Conservation (phyloP, 2,329 filamentous ascomycete genomes). For the Metarhizium rileyi region DNA sequence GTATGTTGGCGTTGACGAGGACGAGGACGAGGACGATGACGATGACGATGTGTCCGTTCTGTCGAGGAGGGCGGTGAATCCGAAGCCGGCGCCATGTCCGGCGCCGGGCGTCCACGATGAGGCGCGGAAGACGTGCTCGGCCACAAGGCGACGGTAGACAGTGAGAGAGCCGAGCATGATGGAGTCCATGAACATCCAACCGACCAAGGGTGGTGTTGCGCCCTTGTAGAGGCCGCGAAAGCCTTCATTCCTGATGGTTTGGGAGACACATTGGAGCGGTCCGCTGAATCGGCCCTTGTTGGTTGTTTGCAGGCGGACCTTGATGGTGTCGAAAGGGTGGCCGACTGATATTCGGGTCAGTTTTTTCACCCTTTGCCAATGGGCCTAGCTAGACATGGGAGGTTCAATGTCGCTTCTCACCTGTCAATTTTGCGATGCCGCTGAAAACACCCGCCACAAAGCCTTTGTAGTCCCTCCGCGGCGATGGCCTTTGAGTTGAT, state of each 20-base stretch:
- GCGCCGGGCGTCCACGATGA: conserved; percentile 18
- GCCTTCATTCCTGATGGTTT: conserved; percentile 81
- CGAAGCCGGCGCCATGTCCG: conserved; percentile 11
- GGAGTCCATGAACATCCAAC: conserved; percentile 98
- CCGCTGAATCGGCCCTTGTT: conserved; percentile 68
- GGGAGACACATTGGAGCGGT: conserved; percentile 72
- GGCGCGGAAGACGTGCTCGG: conserved; percentile 66
- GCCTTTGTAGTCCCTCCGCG: conserved; percentile 64
- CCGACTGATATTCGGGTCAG: conserved; percentile 35
- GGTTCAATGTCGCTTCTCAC: conserved; percentile 48
- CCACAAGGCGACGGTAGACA: conserved; percentile 75
- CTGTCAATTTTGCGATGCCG: conserved; percentile 79
- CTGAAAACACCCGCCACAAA: conserved; percentile 96
- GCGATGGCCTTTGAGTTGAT: background rate
- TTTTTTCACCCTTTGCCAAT: background rate
- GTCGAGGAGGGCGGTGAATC: conserved; percentile 5
- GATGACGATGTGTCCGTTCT: background rate
- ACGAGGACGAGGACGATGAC: conserved; percentile 18
- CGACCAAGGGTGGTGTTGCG: conserved; percentile 80
- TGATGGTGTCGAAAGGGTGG: conserved; percentile 88
- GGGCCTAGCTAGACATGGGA: too few species aligned
- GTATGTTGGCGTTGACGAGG: conserved; percentile 20
- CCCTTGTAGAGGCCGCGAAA: conserved; percentile 86
- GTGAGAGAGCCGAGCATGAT: conserved; percentile 87
- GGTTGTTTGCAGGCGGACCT: conserved; percentile 89